Base-by-base conservation (phyloP, 2,329 filamentous ascomycete genomes). In the Penicillium palitans region DNA sequence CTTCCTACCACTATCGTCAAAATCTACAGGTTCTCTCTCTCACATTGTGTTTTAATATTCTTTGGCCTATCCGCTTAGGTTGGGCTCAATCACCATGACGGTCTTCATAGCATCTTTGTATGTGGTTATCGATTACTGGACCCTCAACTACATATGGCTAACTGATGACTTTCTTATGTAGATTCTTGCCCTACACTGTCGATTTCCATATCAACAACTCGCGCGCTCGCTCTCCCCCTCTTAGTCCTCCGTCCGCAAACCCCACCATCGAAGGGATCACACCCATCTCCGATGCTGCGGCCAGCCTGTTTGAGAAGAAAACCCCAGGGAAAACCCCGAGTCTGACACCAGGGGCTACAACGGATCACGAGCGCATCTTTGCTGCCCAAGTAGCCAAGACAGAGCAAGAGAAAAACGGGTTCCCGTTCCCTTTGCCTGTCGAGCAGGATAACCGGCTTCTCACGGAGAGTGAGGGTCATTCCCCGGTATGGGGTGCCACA, bases 131-230 rank as follows among this genome's bases (percentile, higher is more conserved):
- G 31, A 33, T 37, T 25, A 24, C 46, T 48, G 15, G 31, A 48
- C 19, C 2, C 35, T 25, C 21, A 39, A 46, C 15, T 49, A 39
- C 29, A 25, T 15, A 21, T 41, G 24, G 27, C 61, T 63, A 52
- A 67, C 41, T n/a, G 31, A 24, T 42, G 25, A 15, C 19, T 45
- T 25, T n/a, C 3, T 25, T 1, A 2, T 29, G 4, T 51, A 96
- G 93, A 57, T 96, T 96, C 73, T 84, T 97, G 37, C 93, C 93
- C 35, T 93, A 96, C 74, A 98, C 93, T 41, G 83, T 96, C 70
- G 88, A 96, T 75, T 98, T 98, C 75, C 87, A 88, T 66, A 81
- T 90, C 57, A 84, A 75, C 46, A 68, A 70, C 21, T 61, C 65
- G 27, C 67, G 68, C 52, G 59, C 68, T 61, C 57, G 81, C 80